Conservation (phyloP, 768 basidiomycete genomes). For the Mycena epipterygia region DNA sequence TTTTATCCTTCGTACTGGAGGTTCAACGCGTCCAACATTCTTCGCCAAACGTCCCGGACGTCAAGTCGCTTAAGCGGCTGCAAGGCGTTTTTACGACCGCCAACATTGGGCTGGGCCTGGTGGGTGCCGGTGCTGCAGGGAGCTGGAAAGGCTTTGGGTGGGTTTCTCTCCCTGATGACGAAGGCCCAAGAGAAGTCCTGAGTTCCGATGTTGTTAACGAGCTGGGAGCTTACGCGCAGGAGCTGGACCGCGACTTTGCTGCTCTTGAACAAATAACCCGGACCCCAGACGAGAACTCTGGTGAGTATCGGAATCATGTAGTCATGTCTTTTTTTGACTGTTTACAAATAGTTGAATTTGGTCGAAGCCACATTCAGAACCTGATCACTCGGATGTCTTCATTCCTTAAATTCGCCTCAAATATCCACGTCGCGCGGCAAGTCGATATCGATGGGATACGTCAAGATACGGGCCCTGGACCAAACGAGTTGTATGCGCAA, state of each 20-base stretch:
- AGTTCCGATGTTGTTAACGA: slow-evolving; percentile 67
- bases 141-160: slow-evolving; percentile 91
- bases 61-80: slow-evolving; percentile 65
- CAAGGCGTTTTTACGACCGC: slow-evolving; percentile 71
- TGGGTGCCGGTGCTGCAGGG: slow-evolving; percentile 83
- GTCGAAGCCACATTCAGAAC: slow-evolving; percentile 60
- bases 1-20: slow-evolving; percentile 76
- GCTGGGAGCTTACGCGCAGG: slow-evolving; percentile 60
- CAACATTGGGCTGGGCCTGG: slow-evolving; percentile 81
- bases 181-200: slow-evolving; percentile 62
- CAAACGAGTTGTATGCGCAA: slow-evolving; percentile 68
- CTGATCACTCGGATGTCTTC: slow-evolving; percentile 68
- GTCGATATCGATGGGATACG: slow-evolving; percentile 87
- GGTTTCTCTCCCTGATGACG: slow-evolving; percentile 67
- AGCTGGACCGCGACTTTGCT: slow-evolving; percentile 66
- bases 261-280: slow-evolving; percentile 52
- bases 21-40: slow-evolving; percentile 71
- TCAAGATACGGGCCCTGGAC: slow-evolving; percentile 58
- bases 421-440: slow-evolving; percentile 84
- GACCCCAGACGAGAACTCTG: slow-evolving; percentile 51
- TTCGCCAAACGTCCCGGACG: slow-evolving; percentile 41
- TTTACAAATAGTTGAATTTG: slow-evolving; percentile 53
- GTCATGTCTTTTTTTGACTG: slow-evolving; percentile 8
- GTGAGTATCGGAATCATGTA: slow-evolving; percentile 44
- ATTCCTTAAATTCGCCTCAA: slow-evolving; percentile 71